phyloP scores from a whole-genome alignment of 257 asterid species.

The Paraleonurus japonicus region DNA sequence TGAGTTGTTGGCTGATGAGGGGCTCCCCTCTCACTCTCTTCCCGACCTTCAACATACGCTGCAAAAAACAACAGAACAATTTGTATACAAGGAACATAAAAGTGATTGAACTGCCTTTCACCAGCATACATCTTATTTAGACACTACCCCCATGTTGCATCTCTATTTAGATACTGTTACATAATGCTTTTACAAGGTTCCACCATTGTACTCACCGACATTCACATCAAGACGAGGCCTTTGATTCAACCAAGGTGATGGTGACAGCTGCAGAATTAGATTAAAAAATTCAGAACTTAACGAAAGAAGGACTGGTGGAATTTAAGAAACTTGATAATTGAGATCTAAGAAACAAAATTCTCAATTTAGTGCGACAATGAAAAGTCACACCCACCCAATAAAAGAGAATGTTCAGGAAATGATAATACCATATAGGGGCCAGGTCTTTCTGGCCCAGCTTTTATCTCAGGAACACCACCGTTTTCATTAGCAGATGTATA shows the following conservation, averaged over 20 bases:
- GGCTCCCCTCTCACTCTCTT: slow-evolving; percentile 79
- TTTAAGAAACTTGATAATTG: not conserved
- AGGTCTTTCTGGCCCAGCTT: slow-evolving; percentile 69
- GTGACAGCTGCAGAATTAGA: slow-evolving; percentile 70
- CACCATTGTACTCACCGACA: slow-evolving; percentile 61
- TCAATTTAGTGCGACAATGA: slow-evolving; percentile 9
- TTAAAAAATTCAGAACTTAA: too few relatives aligned
- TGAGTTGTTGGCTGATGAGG: slow-evolving; percentile 76
- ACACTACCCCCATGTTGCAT: slow-evolving; percentile 6
- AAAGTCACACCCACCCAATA: slow-evolving; percentile 12
- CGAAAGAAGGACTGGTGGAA: too few relatives aligned
- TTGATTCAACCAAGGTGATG: slow-evolving; percentile 78
- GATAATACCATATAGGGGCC: slow-evolving; percentile 68
- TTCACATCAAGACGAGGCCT: slow-evolving; percentile 95
- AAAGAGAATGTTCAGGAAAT: not conserved
- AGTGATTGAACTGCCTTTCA: slow-evolving; percentile 16
- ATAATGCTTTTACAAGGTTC: slow-evolving; percentile 7
- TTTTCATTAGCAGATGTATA: slow-evolving; percentile 54
- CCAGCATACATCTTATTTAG: slow-evolving; percentile 10
- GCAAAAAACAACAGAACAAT: slow-evolving; percentile 27
- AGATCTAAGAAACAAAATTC: not conserved
- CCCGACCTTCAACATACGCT: slow-evolving; percentile 90
- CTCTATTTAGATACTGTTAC: not conserved
- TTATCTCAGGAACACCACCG: slow-evolving; percentile 51
- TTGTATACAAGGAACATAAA: slow-evolving; percentile 5